Evolutionary conservation across 2,329 filamentous ascomycete species (phyloP).

Genomic region (Coniochaeta pulveracea): DNA sequence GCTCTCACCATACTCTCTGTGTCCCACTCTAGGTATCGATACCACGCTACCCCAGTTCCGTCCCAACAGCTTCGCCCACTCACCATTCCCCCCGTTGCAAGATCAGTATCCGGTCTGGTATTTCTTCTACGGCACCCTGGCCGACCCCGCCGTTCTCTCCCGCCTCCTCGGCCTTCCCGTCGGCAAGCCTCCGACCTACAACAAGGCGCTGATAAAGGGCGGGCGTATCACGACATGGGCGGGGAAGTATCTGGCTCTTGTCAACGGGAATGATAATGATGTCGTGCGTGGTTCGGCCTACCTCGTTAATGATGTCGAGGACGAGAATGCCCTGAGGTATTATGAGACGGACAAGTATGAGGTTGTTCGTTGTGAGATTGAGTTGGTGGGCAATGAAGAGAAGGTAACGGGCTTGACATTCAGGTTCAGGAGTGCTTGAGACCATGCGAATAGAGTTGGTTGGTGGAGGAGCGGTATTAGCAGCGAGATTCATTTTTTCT

Average conservation of each 20-base stretch:
- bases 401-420: conserved; percentile 15
- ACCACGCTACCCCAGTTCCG: conserved; percentile 11
- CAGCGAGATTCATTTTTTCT: too few species aligned
- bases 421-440: too few species aligned
- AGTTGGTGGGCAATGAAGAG: conserved; percentile 6
- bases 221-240: conserved; percentile 22
- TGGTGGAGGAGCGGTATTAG: too few species aligned
- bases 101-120: conserved; percentile 22
- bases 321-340: conserved; percentile 19
- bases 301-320: conserved; percentile 15
- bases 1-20: conserved; percentile 4
- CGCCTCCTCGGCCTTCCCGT: conserved; percentile 18
- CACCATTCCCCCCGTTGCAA: conserved; percentile 7
- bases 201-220: conserved; percentile 17
- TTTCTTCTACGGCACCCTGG: conserved; percentile 29
- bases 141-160: conserved; percentile 16
- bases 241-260: conserved; percentile 25
- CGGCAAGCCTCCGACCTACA: conserved; percentile 9
- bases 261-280: conserved; percentile 15
- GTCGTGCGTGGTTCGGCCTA: conserved; percentile 19
- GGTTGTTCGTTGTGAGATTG: conserved; percentile 21
- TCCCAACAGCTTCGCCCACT: conserved; percentile 11
- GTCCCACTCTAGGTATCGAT: conserved; percentile 11
- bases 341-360: conserved; percentile 27
- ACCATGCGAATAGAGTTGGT: too few species aligned